phyloP scores from a whole-genome alignment of 2,329 filamentous ascomycete species.

The Echinosphaeria canescens region DNA sequence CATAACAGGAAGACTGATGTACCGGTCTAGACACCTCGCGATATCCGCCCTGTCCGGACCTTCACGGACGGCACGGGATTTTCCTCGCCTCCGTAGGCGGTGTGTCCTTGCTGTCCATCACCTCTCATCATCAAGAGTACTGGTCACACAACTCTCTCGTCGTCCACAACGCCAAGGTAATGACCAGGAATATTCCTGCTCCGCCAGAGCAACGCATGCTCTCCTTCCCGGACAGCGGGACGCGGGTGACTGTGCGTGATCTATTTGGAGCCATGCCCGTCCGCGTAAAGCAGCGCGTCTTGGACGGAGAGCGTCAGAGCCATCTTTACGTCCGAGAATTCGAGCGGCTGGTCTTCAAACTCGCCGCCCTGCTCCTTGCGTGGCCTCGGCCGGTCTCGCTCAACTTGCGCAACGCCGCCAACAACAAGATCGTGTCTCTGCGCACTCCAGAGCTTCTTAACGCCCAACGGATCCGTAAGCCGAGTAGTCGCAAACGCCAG shows the following conservation, averaged over 20 bases:
- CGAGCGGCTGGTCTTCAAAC: conserved; percentile 32
- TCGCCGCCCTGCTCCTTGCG: conserved; percentile 47
- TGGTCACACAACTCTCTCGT: conserved; percentile 41
- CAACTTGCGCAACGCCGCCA: conserved; percentile 27
- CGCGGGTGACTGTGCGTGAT: conserved; percentile 53
- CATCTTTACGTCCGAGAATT: conserved; percentile 42
- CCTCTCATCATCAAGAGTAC: conserved; percentile 43
- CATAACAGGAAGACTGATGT: too few relatives aligned
- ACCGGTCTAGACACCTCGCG: conserved; percentile 84
- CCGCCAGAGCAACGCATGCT: conserved; percentile 31
- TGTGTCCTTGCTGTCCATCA: conserved; percentile 56
- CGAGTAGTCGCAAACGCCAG: too few relatives aligned
- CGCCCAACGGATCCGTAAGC: too few relatives aligned
- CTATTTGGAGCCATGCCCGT: conserved; percentile 85
- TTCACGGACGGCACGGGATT: conserved; percentile 47
- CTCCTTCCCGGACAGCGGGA: conserved; percentile 44
- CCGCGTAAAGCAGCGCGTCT: conserved; percentile 57
- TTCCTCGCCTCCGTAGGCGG: conserved; percentile 62
- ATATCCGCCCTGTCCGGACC: conserved; percentile 18
- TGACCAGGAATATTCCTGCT: conserved; percentile 42
- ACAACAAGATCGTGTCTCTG: conserved; percentile 15
- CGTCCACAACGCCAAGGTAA: conserved; percentile 45
- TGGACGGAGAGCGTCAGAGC: conserved; percentile 24
- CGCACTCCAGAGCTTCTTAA: conserved; percentile 7
- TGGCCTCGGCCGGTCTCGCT: conserved; percentile 38